A percentile compares a stretch with the other conserved stretches of the same genome.
Evolutionary conservation across 2,329 filamentous ascomycete species (phyloP).

Genomic region (Teratosphaeria gauchensis): DNA sequence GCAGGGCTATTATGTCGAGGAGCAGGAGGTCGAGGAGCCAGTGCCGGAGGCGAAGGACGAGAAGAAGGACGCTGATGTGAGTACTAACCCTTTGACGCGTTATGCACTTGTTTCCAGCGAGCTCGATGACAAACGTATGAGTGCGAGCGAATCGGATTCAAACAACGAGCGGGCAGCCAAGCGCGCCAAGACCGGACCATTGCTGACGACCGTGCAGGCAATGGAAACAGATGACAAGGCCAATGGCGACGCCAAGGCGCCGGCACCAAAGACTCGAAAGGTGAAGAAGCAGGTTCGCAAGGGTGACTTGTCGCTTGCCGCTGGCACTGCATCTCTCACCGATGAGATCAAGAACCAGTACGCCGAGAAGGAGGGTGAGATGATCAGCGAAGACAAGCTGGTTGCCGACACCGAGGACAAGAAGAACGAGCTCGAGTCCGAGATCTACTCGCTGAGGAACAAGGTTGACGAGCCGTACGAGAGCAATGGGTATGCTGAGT

Average conservation of each 20-base stretch:
- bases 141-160: background rate
- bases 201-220: slow-evolving; percentile 45
- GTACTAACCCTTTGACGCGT: slow-evolving; percentile 29
- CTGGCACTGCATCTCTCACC: slow-evolving; percentile 74
- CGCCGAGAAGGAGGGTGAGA: slow-evolving; percentile 72
- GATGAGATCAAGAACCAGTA: slow-evolving; percentile 54
- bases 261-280: slow-evolving; percentile 74
- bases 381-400: slow-evolving; percentile 98
- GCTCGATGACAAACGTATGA: slow-evolving; percentile 6
- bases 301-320: slow-evolving; percentile 81
- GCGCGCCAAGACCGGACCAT: slow-evolving; percentile 17
- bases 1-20: slow-evolving; percentile 95
- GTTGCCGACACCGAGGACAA: slow-evolving; percentile 97
- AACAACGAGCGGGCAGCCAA: slow-evolving; percentile 12
- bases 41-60: slow-evolving; percentile 58
- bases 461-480: slow-evolving; percentile 84
- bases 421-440: slow-evolving; percentile 98
- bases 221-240: slow-evolving; percentile 81
- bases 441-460: slow-evolving; percentile 92
- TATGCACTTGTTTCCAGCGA: slow-evolving; percentile 15
- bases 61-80: slow-evolving; percentile 61
- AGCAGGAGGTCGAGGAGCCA: slow-evolving; percentile 92
- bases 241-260: slow-evolving; percentile 35
- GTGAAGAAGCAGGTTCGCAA: slow-evolving; percentile 99
- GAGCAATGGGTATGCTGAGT: slow-evolving; percentile 49